Conservation (phyloP, 2,329 filamentous ascomycete genomes). For the Penicillium sp. region DNA sequence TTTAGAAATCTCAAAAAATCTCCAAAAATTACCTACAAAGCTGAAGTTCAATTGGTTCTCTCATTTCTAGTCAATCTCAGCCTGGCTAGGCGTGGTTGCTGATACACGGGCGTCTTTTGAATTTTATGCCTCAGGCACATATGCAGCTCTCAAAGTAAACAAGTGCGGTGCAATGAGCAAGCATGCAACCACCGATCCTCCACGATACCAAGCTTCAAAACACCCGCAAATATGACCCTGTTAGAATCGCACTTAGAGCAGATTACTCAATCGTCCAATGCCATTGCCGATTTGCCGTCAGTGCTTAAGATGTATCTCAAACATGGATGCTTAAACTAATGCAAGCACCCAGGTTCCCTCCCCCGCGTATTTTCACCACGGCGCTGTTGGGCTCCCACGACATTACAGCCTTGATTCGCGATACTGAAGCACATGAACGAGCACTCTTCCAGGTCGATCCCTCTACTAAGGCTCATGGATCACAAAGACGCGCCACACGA, state of each 20-base stretch:
- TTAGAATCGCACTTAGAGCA: constrained; percentile 72
- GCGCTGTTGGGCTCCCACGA: constrained; percentile 84
- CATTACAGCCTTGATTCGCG: constrained; percentile 90
- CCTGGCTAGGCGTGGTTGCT: neutral
- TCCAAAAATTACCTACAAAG: neutral
- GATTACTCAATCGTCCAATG: constrained; percentile 71
- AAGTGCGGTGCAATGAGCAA: neutral
- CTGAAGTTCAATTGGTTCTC: neutral
- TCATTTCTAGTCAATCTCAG: neutral
- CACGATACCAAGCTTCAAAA: neutral
- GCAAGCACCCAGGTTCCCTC: constrained; percentile 65
- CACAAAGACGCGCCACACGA: constrained; percentile 47
- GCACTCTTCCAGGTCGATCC: constrained; percentile 90
- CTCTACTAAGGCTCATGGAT: constrained; percentile 53
- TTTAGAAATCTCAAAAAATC: neutral
- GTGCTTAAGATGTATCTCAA: constrained; percentile 25
- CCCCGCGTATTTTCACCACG: constrained; percentile 93
- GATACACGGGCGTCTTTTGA: neutral
- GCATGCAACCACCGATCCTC: neutral
- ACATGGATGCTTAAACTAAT: constrained; percentile 8
- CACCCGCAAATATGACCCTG: constrained; percentile 59
- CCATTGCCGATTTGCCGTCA: constrained; percentile 72
- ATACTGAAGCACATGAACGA: constrained; percentile 91
- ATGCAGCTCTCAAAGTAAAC: constrained; percentile 10
- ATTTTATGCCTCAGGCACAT: constrained; percentile 7